These are phyloP conservation scores for Plasmodium inui DNA, from an alignment of 169 alveolate species.

Conservation along the genomic window DNA sequence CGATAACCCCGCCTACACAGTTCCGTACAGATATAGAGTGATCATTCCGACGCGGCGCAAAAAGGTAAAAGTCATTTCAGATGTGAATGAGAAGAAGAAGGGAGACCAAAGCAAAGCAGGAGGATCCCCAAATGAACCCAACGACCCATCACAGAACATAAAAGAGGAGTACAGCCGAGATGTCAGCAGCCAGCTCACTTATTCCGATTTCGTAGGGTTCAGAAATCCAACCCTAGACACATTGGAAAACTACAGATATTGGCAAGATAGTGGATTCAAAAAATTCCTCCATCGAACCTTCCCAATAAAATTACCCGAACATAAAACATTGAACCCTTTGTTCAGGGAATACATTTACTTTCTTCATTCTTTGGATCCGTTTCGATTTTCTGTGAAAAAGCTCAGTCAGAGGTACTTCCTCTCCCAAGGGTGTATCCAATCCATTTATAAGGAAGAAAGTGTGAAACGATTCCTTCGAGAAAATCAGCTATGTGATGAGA, in stretches of 20 bases:
- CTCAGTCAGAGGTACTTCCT: slow-evolving; percentile 86
- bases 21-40: slow-evolving; percentile 62
- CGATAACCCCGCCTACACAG: slow-evolving; percentile 70
- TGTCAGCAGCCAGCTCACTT: slow-evolving; percentile 50
- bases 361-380: slow-evolving; percentile 88
- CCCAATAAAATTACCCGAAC: slow-evolving; percentile 86
- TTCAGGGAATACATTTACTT: slow-evolving; percentile 87
- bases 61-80: neutral
- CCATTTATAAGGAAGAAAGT: slow-evolving; percentile 68
- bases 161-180: slow-evolving; percentile 83
- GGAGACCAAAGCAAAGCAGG: neutral
- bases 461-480: slow-evolving; percentile 50
- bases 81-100: neutral
- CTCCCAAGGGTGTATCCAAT: slow-evolving; percentile 16
- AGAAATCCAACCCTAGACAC: slow-evolving; percentile 89
- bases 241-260: slow-evolving; percentile 84
- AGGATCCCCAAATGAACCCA: neutral
- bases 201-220: slow-evolving; percentile 83
- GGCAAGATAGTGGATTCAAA: slow-evolving; percentile 91
- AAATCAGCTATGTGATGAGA: slow-evolving; percentile 66
- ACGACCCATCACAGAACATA: slow-evolving; percentile 10
- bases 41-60: slow-evolving; percentile 41
- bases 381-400: slow-evolving; percentile 84
- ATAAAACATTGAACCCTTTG: slow-evolving; percentile 85
- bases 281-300: slow-evolving; percentile 86